Evolutionary conservation across 768 basidiomycete species (phyloP), one percentile per base, ranked within the genome.

Genomic region (Lentinula raphanica): DNA sequence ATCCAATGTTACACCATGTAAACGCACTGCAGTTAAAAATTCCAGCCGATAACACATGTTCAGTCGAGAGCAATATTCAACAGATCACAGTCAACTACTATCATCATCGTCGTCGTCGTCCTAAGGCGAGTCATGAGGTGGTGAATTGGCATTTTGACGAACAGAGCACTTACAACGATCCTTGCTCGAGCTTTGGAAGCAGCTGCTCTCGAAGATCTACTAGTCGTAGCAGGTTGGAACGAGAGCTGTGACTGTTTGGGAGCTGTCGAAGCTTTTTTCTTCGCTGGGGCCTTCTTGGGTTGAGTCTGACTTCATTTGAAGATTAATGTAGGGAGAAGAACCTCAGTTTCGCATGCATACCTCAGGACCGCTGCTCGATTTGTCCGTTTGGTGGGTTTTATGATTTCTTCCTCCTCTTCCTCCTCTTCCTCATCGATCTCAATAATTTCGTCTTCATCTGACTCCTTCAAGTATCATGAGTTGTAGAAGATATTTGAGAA

Each of bases 101-200:
- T 71, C 68, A n/a, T 35, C 32, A 35, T 13, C 13, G 32, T 72
- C 71, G 28, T 67, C 66, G 35, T 0, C 15, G 8, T 29, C 36
- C 32, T 31, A 19, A 29, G 9, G 13, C 49, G 17, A 32, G 49
- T n/a, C n/a, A n/a, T n/a, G 28, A 58, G 3, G 13, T 3, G 28
- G 5, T 35, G 44, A 46, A n/a, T n/a, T n/a, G n/a, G n/a, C n/a
- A n/a, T n/a, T n/a, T n/a, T n/a, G n/a, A 0, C 32, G 13, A 35
- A 35, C 32, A 35, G 32, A 32, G 1, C 21, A 69, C 75, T 56
- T 63, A 79, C 80, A 62, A 82, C 79, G 71, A 88, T 81, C 70
- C 74, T 89, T 42, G 80, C 79, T 64, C 77, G 82, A 9, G 90
- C 87, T 64, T 76, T 84, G 17, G 83, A 76, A 6, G 90, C 90